phyloP scores from a whole-genome alignment of 352 stramenopile genomes.

The Paralagenidium karlingii region DNA sequence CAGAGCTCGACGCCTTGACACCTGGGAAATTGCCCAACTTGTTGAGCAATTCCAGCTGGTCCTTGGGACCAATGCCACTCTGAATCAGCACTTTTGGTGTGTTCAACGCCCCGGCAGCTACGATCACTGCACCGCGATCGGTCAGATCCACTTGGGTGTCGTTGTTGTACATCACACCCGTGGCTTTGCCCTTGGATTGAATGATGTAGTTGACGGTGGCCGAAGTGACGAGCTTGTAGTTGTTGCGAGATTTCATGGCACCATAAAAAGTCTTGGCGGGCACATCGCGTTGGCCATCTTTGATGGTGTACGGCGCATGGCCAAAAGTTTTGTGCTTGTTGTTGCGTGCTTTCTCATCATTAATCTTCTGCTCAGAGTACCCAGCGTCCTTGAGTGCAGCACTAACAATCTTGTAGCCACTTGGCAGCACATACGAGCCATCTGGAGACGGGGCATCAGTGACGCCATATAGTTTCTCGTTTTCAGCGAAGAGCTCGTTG shows the following conservation, averaged over 20 bases:
- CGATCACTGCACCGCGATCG: conserved; percentile 42
- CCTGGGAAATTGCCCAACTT: conserved; percentile 24
- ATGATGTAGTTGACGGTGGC: conserved; percentile 38
- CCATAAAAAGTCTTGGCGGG: conserved; percentile 38
- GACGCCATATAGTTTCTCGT: conserved; percentile 23
- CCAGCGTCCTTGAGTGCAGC: conserved; percentile 17
- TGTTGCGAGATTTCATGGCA: conserved; percentile 25
- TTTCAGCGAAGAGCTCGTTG: conserved; percentile 41
- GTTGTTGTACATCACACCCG: conserved; percentile 32
- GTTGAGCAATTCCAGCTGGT: conserved; percentile 32
- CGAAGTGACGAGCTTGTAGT: conserved; percentile 35
- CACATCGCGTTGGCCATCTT: conserved; percentile 32
- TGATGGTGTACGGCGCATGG: conserved; percentile 35
- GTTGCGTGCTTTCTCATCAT: conserved; percentile 30
- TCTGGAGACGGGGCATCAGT: conserved; percentile 38
- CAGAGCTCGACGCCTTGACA: conserved; percentile 8
- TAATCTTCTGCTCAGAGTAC: conserved; percentile 31
- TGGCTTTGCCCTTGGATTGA: conserved; percentile 22
- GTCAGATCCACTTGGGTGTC: conserved; percentile 21
- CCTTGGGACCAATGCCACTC: conserved; percentile 47
- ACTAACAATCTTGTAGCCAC: conserved; percentile 33
- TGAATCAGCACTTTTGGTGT: conserved; percentile 77
- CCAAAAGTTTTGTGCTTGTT: conserved; percentile 40
- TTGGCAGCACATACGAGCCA: conserved; percentile 28
- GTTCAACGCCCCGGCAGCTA: conserved; percentile 46